Base-by-base conservation (phyloP, 75 land plant genomes). In the Pinus albicaulis region DNA sequence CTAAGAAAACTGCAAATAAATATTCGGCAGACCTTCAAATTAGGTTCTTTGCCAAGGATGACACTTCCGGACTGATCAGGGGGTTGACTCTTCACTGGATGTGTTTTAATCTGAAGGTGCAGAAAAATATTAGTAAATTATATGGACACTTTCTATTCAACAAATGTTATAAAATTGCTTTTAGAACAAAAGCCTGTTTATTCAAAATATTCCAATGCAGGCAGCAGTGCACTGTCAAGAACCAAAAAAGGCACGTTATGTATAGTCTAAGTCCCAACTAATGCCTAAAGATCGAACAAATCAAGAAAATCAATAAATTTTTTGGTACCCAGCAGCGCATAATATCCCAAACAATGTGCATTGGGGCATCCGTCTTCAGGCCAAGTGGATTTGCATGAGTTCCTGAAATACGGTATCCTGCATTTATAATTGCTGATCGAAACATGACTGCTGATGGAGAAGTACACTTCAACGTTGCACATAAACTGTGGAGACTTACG, bases 251-350 rank as follows among this genome's bases (percentile, higher is more conserved):
- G 38, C 38, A 4, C 5, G 41, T 38, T 38, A 38, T 38, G 5
- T 38, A 38, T 38, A 38, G 41, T 31, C 6, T 38, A 38, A 38
- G 41, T 4, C 12, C 11, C 11, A 48, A 10, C 53, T 48, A 48
- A 48, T 48, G 38, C 48, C 48, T 20, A 66, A n/a, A 5, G 72
- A 52, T 60, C 76, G 58, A 73, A 78, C 24, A 34, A 62, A 52
- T 3, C 24, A n/a, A 4, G 53, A 20, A 66, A 16, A 75, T 48
- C 5, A 25, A 25, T 25, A 56, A 53, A 58, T 17, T 34, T n/a
- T 34, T 71, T 44, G 76, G 81, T 86, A 98, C 99, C 99, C 99
- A 98, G 78, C 99, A 95, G 19, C 99, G 99, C 99, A 98, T 98
- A 31, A 98, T 98, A 74, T 98, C 99, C 99, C 99, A 98, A 61